These are phyloP conservation scores for Fusarium sp. DNA, from an alignment of 2,329 filamentous ascomycete genomes.

Conservation along the genomic window DNA sequence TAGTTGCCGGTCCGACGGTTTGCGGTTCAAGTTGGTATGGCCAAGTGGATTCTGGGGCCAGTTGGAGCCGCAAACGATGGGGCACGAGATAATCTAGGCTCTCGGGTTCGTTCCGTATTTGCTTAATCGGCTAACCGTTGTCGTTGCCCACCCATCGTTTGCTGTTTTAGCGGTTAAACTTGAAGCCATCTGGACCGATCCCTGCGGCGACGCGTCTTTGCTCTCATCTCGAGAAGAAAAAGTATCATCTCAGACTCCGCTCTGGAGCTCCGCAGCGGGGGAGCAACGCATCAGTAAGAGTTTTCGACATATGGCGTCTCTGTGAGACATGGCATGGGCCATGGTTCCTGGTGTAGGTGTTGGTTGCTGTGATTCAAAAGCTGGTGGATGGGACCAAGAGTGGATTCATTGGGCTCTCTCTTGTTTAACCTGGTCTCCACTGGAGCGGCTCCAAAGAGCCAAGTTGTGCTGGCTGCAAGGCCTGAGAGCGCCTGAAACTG, in stretches of 20 bases:
- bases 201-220: neutral
- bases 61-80: constrained; percentile 11
- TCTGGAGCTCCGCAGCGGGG: neutral
- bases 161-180: constrained; percentile 4
- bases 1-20: neutral
- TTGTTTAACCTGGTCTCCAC: neutral
- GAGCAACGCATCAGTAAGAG: neutral
- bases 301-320: neutral
- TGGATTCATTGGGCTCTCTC: neutral
- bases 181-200: constrained; percentile 9
- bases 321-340: neutral
- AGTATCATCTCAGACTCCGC: neutral
- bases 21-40: constrained; percentile 1
- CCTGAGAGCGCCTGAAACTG: neutral
- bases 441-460: constrained; percentile 13
- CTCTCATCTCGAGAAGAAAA: neutral
- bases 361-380: neutral
- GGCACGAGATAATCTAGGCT: neutral
- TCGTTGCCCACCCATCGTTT: neutral
- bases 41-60: constrained; percentile 6
- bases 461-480: constrained; percentile 1
- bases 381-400: neutral
- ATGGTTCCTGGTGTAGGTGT: neutral
- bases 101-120: neutral
- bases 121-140: neutral